A percentile compares a stretch with the other conserved stretches of the same genome.
Conservation (phyloP, 2,329 filamentous ascomycete genomes). For the Neobulgaria alba region DNA sequence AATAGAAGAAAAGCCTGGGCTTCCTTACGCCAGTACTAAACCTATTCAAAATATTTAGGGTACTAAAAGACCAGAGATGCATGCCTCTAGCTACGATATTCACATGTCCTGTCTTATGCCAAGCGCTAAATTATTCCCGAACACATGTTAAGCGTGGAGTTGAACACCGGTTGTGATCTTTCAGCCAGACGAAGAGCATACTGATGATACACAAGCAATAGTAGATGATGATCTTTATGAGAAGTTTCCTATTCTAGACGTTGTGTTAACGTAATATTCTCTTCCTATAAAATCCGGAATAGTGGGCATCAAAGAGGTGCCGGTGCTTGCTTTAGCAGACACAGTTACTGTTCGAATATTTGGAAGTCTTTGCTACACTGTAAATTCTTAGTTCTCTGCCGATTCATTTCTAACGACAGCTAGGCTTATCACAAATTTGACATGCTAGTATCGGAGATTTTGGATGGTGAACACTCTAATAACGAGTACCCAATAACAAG, state of each 20-base stretch:
- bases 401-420: no score
- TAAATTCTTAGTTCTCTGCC: no score
- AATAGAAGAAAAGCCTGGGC: slow-evolving; percentile 37
- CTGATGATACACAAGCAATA: slow-evolving; percentile 52
- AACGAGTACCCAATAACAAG: no score
- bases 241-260: slow-evolving; percentile 11
- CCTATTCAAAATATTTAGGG: slow-evolving; percentile 25
- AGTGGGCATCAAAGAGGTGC: neutral
- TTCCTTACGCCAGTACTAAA: slow-evolving; percentile 39
- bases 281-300: neutral
- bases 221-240: slow-evolving; percentile 48
- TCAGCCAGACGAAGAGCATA: slow-evolving; percentile 55
- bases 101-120: slow-evolving; percentile 51
- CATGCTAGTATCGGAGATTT: no score
- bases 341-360: neutral
- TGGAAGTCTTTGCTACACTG: neutral
- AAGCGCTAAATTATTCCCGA: slow-evolving; percentile 40
- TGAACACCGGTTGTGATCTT: slow-evolving; percentile 57
- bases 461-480: no score
- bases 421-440: no score
- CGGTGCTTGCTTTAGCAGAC: neutral
- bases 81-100: slow-evolving; percentile 60
- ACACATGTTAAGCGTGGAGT: slow-evolving; percentile 39
- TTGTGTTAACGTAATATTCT: slow-evolving; percentile 5
- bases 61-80: slow-evolving; percentile 49